Conservation (phyloP, 768 basidiomycete genomes). For the Cantharellus anzutake region DNA sequence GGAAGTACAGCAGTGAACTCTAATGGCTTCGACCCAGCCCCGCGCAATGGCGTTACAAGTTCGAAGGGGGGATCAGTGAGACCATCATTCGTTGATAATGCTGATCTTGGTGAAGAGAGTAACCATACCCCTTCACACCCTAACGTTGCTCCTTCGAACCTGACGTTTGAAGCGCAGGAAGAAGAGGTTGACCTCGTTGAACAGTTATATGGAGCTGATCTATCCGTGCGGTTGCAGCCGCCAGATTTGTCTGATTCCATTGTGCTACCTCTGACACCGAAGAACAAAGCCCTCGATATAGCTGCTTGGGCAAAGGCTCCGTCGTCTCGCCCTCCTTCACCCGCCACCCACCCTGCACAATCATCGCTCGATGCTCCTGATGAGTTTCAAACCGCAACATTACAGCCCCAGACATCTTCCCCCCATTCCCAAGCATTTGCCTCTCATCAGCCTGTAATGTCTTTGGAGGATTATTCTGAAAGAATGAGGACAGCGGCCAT, state of each 20-base stretch:
- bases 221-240: slow-evolving; percentile 46
- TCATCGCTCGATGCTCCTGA: background rate
- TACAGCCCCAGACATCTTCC: background rate
- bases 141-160: background rate
- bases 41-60: background rate
- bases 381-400: background rate
- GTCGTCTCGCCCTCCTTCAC: slow-evolving; percentile 8
- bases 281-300: slow-evolving; percentile 80
- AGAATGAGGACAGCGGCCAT: slow-evolving; percentile 97
- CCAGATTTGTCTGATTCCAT: slow-evolving; percentile 76
- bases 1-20: background rate
- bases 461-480: slow-evolving; percentile 93
- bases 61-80: background rate
- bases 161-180: slow-evolving; percentile 23
- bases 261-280: slow-evolving; percentile 59
- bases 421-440: background rate
- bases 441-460: slow-evolving; percentile 24
- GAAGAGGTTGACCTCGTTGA: slow-evolving; percentile 97
- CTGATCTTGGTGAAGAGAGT: background rate
- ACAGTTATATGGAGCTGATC: slow-evolving; percentile 71
- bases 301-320: slow-evolving; percentile 50
- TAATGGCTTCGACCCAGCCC: background rate
- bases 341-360: background rate
- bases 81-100: background rate
- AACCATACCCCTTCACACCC: background rate